These are phyloP conservation scores for Hygrophila difformis DNA, from an alignment of 257 asterid species.

Conservation along the genomic window DNA sequence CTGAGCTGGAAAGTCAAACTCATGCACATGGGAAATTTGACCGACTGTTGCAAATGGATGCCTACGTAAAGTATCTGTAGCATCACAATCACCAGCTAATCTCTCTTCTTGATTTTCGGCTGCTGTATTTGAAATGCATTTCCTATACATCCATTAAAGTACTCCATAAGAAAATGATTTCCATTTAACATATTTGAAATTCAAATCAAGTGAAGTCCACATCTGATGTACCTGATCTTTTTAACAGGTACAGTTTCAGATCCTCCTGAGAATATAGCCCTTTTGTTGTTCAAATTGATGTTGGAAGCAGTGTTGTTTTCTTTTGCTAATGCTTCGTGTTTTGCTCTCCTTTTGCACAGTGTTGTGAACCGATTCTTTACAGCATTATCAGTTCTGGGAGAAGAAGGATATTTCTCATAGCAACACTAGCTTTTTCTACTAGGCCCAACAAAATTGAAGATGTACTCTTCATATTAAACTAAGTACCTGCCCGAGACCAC, in stretches of 20 bases:
- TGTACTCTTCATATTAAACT: neutral
- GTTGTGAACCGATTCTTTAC: constrained; percentile 98
- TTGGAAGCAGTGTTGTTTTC: constrained; percentile 53
- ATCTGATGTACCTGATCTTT: constrained; percentile 54
- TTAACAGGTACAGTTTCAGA: constrained; percentile 52
- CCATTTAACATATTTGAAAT: constrained; percentile 6
- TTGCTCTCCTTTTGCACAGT: constrained; percentile 92
- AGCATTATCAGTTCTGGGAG: constrained; percentile 90
- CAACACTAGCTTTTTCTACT: constrained; percentile 2
- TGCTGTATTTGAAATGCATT: constrained; percentile 19
- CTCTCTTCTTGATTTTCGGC: constrained; percentile 34
- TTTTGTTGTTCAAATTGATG: constrained; percentile 74
- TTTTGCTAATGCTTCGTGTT: constrained; percentile 77
- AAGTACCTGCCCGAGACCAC: constrained; percentile 99
- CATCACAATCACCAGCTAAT: constrained; percentile 32
- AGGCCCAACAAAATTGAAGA: constrained; percentile 5
- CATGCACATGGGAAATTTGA: constrained; percentile 30
- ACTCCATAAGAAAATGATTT: constrained; percentile 6
- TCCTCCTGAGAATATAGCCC: constrained; percentile 59
- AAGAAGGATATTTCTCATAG: neutral
- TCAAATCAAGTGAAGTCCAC: constrained; percentile 6
- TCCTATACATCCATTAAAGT: too few species aligned
- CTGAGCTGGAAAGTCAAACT: neutral
- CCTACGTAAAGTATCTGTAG: constrained; percentile 41
- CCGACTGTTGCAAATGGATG: constrained; percentile 60